Evolutionary conservation across 176 grass and related monocot species (phyloP).

Genomic region (Triticum dicoccoides): DNA sequence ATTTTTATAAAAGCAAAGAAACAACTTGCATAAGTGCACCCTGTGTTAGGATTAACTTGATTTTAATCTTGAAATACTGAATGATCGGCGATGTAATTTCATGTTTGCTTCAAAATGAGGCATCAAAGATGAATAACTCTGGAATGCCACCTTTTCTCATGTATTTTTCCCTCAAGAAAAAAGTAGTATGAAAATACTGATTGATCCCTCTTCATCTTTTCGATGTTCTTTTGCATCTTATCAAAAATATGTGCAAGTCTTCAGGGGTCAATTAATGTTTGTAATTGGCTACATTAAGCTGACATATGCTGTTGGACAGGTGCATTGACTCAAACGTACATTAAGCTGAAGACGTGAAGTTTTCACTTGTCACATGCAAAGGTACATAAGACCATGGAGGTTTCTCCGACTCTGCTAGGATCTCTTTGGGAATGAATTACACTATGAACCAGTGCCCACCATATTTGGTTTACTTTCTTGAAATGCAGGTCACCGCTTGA

Average conservation of each 20-base stretch:
- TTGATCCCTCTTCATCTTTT: not conserved
- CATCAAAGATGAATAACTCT: not conserved
- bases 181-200: not conserved
- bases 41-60: not conserved
- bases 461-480: not conserved
- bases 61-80: not conserved
- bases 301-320: not conserved
- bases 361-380: not conserved
- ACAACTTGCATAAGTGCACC: not conserved
- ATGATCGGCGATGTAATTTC: conserved; percentile 5
- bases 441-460: not conserved
- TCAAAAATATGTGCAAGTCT: too few relatives aligned
- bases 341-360: not conserved
- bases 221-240: not conserved
- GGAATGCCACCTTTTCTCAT: not conserved
- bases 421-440: not conserved
- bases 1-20: not conserved
- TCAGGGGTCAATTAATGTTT: not conserved
- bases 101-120: not conserved
- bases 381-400: not conserved
- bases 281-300: not conserved
- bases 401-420: not conserved
- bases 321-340: not conserved
- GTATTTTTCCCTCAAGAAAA: not conserved
- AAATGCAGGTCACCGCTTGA: not conserved